Evolutionary conservation across 345 rosid genomes (phyloP), one percentile per base, ranked within the genome.

Genomic region (Turritis glabra): DNA sequence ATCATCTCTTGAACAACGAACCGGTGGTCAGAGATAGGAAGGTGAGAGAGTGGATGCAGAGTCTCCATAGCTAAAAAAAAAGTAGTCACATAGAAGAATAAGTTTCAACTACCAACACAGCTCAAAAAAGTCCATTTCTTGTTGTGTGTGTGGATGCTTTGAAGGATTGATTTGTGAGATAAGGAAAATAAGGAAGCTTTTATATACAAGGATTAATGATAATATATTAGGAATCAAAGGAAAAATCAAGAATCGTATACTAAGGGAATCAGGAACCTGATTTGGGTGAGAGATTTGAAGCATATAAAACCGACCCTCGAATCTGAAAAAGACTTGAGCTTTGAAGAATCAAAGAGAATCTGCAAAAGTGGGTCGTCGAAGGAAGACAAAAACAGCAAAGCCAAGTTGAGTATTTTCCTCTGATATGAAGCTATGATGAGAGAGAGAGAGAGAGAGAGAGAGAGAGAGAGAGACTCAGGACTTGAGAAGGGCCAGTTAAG

Each of bases 1-100:
- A 60, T 44, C 57, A 23, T 50, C 38, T 79, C 77, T 38, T 74
- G 66, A 58, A 53, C 58, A 35, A 71, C 63, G 78, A 71, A 71
- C 38, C 72, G 76, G n/a, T 83, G 74, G 51, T 69, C 52, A 8
- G 85, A 62, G 48, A 59, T 64, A 3, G 87, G 59, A 25, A 80
- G 67, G 59, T 73, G 69, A 26, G 81, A 78, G 37, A 77, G 64
- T 61, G 89, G 88, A 62, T 79, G 78, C 35, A 87, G 75, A 71
- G 87, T 79, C 73, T 91, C 95, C 93, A 91, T 90, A 55, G 56
- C 72, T 61, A 6, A 10, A 10, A 19, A 29, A 12, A 15, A 48
- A 37, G 21, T 0, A 5, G 18, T 33, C 44, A 35, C 10, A 11
- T 2, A 23, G 3, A 37, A 25, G 8, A 67, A 55, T 37, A 56